These are phyloP conservation scores for carrot (Daucus carota) DNA, from an alignment of 129 eudicot species.

Conservation along the genomic window DH1_v3.0 NC_030381.2:56079001-56079500, in stretches of 20 bases:
- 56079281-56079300: not conserved
- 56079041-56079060: too few species aligned
- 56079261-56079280: conserved; percentile 49
- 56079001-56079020: too few species aligned
- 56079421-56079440: too few species aligned
- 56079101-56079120: too few species aligned
- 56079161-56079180: too few species aligned
- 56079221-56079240: conserved; percentile 92
- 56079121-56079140: too few species aligned
- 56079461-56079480: too few species aligned
- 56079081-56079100: too few species aligned
- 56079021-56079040: too few species aligned
- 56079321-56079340: not conserved
- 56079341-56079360: conserved; percentile 17
- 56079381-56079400: conserved; percentile 92
- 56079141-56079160: too few species aligned
- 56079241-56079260: conserved; percentile 89
- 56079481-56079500: not conserved
- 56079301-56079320: not conserved
- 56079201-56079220: conserved; percentile 85
- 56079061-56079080: too few species aligned
- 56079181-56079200: conserved; percentile 50
- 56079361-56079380: conserved; percentile 95
- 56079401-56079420: conserved; percentile 80
- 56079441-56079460: too few species aligned